Conservation (phyloP, 371 early-diverging fungal species). For the Mortierella sp. region DNA sequence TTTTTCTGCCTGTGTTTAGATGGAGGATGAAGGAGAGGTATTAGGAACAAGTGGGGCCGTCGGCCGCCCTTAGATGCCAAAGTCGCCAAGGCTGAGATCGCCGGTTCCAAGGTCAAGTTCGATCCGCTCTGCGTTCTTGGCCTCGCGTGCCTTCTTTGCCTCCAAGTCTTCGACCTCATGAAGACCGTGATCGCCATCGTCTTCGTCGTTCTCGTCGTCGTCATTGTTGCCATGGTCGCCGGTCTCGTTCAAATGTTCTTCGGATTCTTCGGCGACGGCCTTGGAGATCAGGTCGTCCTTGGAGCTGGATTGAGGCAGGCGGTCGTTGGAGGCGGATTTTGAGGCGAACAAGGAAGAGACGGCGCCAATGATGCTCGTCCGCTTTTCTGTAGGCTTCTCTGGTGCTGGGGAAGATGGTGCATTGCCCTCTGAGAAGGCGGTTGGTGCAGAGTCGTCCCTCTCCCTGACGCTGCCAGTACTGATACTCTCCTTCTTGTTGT, state of each 20-base stretch:
- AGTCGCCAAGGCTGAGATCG: conserved; percentile 37
- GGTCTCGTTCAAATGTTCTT: background rate
- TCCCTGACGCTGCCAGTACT: background rate
- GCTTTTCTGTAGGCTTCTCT: conserved; percentile 32
- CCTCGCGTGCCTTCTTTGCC: conserved; percentile 31
- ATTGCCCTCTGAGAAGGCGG: background rate
- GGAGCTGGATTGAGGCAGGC: conserved; percentile 22
- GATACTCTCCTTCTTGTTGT: conserved; percentile 3
- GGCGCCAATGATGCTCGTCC: conserved; percentile 43
- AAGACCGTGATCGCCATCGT: conserved; percentile 2
- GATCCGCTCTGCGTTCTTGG: conserved; percentile 42
- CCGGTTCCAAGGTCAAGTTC: conserved; percentile 38
- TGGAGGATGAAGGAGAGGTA: background rate
- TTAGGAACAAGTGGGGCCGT: background rate
- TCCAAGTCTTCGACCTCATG: conserved; percentile 23
- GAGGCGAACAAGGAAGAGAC: conserved; percentile 38
- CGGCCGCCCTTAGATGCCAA: conserved; percentile 18
- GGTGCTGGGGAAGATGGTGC: background rate
- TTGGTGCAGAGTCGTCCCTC: background rate
- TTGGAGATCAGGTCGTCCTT: conserved; percentile 29
- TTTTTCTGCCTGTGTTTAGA: too few relatives aligned
- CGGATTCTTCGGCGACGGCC: conserved; percentile 16
- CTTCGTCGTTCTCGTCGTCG: background rate
- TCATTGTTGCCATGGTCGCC: background rate
- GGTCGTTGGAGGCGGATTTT: background rate